Evolutionary conservation across 805 yeast species (phyloP).

Genomic region (Grigorovia humatica): DNA sequence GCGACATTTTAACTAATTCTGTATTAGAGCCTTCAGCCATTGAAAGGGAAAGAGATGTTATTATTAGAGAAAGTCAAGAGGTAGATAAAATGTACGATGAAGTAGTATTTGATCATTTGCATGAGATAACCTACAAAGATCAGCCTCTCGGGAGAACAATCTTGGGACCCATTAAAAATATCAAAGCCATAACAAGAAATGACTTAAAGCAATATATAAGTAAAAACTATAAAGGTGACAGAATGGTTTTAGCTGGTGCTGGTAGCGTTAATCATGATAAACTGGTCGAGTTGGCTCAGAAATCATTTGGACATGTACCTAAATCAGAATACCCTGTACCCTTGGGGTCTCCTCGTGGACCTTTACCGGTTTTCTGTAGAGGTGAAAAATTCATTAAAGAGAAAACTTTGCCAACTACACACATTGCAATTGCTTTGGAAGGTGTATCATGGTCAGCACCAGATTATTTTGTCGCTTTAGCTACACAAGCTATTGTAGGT

Average conservation of each 20-base stretch:
- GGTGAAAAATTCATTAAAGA: conserved; percentile 83
- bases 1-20: conserved; percentile 83
- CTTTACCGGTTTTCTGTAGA: conserved; percentile 69
- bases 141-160: conserved; percentile 96
- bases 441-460: conserved; percentile 97
- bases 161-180: conserved; percentile 85
- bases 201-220: conserved; percentile 74
- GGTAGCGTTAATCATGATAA: conserved; percentile 88
- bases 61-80: conserved; percentile 92
- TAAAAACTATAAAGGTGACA: conserved; percentile 85
- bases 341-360: conserved; percentile 54
- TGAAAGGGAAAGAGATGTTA: conserved; percentile 93
- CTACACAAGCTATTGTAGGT: conserved; percentile 93
- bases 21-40: conserved; percentile 74
- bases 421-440: conserved; percentile 90
- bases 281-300: conserved; percentile 64
- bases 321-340: conserved; percentile 47
- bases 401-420: conserved; percentile 74
- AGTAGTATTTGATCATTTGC: conserved; percentile 93
- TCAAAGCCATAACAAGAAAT: conserved; percentile 61
- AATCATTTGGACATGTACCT: conserved; percentile 61
- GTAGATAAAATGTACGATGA: conserved; percentile 98
- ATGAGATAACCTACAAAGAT: conserved; percentile 78
- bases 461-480: conserved; percentile 89
- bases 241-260: conserved; percentile 97